Conservation (phyloP, 768 basidiomycete genomes). For the Hypholoma fasciculare region DNA sequence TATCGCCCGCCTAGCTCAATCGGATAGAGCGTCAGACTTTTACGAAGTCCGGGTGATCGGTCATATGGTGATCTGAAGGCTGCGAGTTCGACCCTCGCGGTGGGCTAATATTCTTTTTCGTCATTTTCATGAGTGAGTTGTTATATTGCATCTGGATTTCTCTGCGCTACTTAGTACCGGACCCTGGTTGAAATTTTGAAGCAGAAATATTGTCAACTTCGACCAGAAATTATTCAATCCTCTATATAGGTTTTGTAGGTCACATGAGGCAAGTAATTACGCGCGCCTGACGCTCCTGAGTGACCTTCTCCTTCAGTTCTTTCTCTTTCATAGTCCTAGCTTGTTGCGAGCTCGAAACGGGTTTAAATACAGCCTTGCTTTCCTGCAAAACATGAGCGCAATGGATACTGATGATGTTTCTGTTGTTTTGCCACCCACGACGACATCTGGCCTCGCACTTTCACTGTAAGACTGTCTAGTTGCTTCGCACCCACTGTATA, state of each 20-base stretch:
- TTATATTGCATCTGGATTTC: not conserved
- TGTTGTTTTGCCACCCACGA: conserved; percentile 71
- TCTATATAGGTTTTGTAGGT: not conserved
- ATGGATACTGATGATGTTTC: conserved; percentile 83
- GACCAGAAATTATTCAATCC: too few species aligned
- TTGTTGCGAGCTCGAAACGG: not conserved
- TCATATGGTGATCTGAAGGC: conserved; percentile 61
- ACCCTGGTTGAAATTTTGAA: too few species aligned
- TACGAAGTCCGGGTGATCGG: conserved; percentile 28
- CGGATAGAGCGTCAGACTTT: conserved; percentile 58
- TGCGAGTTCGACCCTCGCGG: conserved; percentile 87
- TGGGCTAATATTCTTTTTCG: conserved; percentile 50
- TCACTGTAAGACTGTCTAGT: conserved; percentile 55
- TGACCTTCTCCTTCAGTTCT: not conserved
- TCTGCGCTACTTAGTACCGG: too few species aligned
- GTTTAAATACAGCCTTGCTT: not conserved
- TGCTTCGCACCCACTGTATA: not conserved
- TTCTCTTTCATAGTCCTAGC: not conserved
- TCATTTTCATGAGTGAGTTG: not conserved
- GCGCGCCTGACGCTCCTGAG: not conserved
- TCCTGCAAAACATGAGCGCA: conserved; percentile 41
- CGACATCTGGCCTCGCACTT: conserved; percentile 72
- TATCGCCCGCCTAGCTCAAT: conserved; percentile 52
- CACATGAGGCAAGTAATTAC: not conserved
- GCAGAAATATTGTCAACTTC: too few species aligned